Percentiles rank a stretch among this genome's conserved stretches.
phyloP scores from a whole-genome alignment of 345 rosid species.

The Laguncularia racemosa region DNA sequence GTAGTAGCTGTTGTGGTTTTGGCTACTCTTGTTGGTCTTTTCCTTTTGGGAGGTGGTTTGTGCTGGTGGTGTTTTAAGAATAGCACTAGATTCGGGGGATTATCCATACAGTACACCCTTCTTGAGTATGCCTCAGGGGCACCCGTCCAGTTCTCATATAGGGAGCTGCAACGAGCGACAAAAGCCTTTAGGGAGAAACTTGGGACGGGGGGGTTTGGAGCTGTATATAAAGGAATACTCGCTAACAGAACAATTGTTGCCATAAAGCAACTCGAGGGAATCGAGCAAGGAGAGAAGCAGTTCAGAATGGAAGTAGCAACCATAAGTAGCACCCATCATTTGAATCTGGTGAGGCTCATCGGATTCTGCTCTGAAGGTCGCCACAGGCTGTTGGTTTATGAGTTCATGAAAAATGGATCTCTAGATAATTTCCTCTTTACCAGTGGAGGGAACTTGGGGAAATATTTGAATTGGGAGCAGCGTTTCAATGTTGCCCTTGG shows the following conservation, averaged over 20 bases:
- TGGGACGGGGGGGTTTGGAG: conserved; percentile 51
- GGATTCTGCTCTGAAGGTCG: conserved; percentile 48
- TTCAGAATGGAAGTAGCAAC: conserved; percentile 56
- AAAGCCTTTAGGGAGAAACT: conserved; percentile 32
- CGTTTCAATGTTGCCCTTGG: conserved; percentile 43
- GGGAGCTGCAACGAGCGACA: conserved; percentile 34
- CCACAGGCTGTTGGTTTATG: conserved; percentile 48
- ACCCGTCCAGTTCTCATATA: conserved; percentile 35
- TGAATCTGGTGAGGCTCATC: conserved; percentile 41
- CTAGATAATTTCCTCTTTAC: conserved; percentile 37
- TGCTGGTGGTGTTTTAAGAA: conserved; percentile 41
- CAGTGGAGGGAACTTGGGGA: conserved; percentile 8
- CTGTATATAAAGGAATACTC: conserved; percentile 39
- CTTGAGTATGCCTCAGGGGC: conserved; percentile 48
- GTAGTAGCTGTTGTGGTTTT: conserved; percentile 15
- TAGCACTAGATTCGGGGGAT: conserved; percentile 17
- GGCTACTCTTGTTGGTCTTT: conserved; percentile 17
- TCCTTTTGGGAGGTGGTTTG: conserved; percentile 18
- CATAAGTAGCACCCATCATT: conserved; percentile 51
- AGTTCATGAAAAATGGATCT: conserved; percentile 46
- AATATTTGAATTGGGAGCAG: conserved; percentile 33
- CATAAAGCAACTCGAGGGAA: conserved; percentile 43
- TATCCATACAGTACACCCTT: conserved; percentile 30
- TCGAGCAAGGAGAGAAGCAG: conserved; percentile 44
- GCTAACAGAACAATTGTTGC: conserved; percentile 31